Conservation (phyloP, 768 basidiomycete species). For the Tylopilus subfusipes region DNA sequence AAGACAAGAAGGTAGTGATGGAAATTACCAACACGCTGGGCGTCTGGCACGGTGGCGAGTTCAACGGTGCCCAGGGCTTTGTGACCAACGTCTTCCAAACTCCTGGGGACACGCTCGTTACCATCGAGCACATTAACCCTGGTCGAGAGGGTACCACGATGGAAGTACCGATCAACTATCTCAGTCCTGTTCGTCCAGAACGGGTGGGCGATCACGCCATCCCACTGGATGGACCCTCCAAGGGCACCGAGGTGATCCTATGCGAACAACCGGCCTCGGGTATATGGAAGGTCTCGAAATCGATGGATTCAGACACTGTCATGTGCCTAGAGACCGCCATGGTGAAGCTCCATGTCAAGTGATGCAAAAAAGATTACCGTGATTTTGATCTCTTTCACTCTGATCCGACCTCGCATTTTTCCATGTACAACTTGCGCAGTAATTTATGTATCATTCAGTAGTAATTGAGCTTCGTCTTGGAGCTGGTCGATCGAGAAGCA, state of each 20-base stretch:
- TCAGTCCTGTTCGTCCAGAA: conserved; percentile 39
- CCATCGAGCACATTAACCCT: conserved; percentile 30
- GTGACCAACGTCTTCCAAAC: conserved; percentile 26
- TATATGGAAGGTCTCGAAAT: conserved; percentile 24
- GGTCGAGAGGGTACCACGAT: conserved; percentile 32
- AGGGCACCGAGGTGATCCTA: conserved; percentile 45
- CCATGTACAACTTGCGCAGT: conserved; percentile 5
- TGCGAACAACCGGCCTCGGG: conserved; percentile 34
- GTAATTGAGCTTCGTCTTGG: not conserved
- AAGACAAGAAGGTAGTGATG: conserved; percentile 28
- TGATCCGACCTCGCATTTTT: conserved; percentile 2
- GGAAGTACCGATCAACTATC: conserved; percentile 40
- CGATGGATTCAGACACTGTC: conserved; percentile 4
- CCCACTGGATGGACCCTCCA: conserved; percentile 42
- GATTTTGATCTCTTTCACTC: not conserved
- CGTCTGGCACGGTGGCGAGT: conserved; percentile 29
- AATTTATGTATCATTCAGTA: conserved; percentile 3
- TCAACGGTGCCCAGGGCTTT: conserved; percentile 28
- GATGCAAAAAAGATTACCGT: not conserved
- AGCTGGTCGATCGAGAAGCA: no score
- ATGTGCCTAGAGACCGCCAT: conserved; percentile 19
- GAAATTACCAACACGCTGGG: conserved; percentile 26
- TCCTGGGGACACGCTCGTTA: conserved; percentile 26
- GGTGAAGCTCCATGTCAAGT: conserved; percentile 26
- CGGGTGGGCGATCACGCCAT: conserved; percentile 47